Evolutionary conservation across 2,329 filamentous ascomycete genomes (phyloP), one percentile per base, ranked within the genome.

Genomic region (Clarireedia hainanense): DNA sequence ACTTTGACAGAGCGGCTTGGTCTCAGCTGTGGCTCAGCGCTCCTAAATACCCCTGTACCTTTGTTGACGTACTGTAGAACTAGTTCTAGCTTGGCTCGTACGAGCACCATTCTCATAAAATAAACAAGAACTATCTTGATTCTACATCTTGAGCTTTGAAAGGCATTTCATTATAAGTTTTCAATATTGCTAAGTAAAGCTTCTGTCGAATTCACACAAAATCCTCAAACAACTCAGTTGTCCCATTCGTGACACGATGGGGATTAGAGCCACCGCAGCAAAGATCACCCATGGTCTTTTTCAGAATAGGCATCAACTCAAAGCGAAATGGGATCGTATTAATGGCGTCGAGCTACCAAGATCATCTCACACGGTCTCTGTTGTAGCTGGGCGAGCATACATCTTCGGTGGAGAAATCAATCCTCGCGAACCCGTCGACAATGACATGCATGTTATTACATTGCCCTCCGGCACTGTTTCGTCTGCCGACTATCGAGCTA

Each of bases 341-440:
- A 57, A 64, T 47, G 66, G 80, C 36, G 76, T 79, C 3, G 61
- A 74, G 1, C 76, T 91, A 6, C 81, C 82, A 40, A 84, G 88
- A 53, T 92, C 89, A 1, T 91, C 88, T 0, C 89, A 94, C 66
- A 79, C 81, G 3, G 69, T 91, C 62, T 79, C 88, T 45, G 74
- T 86, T 42, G 70, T 85, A 23, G 74, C 73, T 47, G 73, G 77
- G 14, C 76, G 74, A n/a, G 77, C 80, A 46, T 86, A 83, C 69
- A 76, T 95, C 64, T 95, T 91, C 66, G 89, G 90, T 58, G 90
- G 89, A 62, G 89, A 94, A 69, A 71, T 84, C 50, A 72, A 75
- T 47, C 78, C 86, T 3, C 77, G 83, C 48, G 74, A 88, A 65
- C 85, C 86, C 6, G 78, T 85, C 55, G 87, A 91, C 71, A 89